Evolutionary conservation across 2,329 filamentous ascomycete genomes (phyloP), one percentile per base, ranked within the genome.

Genomic region (Beauveria bassiana): DNA sequence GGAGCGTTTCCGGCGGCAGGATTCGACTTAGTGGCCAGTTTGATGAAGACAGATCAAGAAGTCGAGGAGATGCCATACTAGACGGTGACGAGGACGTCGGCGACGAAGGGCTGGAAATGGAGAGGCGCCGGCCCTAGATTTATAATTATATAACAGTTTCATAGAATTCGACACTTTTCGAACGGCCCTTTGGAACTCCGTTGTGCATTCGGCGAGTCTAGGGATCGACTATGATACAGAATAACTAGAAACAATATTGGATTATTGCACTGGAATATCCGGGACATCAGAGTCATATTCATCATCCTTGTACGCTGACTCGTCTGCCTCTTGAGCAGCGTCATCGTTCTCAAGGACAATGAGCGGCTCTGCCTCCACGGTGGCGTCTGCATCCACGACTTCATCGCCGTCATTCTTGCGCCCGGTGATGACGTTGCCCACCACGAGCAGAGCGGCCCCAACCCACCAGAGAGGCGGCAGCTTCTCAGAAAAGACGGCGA

Each of bases 351-450:
- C 22, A 2, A 12, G 52, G 18, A 45, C 20, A 28, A 59, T 26
- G 3, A 57, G 47, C 28, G 59, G 53, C 12, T 59, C 55, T n/a
- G 46, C 42, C 26, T 61, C 62, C 9, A 16, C 42, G 10, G 51
- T 20, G 18, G 42, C 43, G 3, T 38, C 53, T 5, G 45, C 45
- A 9, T 45, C 26, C 47, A 51, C 63, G 14, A 61, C 65, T 18
- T 69, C 69, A 22, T 70, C 69, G 3, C 65, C 71, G 69, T 86
- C 86, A 62, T 89, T 86, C 67, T 90, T 84, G 61, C 83, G 79
- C 3, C 90, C 89, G 65, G 93, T 88, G 63, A 93, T 86, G 49
- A 93, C 88, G 65, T 90, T 92, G 2, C 90, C 90, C 0, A 82
- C 87, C 1, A 93, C 86, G 10, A 93, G 77, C 68, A 93, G 74